These are phyloP conservation scores for Sporothrix brasiliensis DNA, from an alignment of 2,329 filamentous ascomycete genomes.

Conservation along the genomic window DNA sequence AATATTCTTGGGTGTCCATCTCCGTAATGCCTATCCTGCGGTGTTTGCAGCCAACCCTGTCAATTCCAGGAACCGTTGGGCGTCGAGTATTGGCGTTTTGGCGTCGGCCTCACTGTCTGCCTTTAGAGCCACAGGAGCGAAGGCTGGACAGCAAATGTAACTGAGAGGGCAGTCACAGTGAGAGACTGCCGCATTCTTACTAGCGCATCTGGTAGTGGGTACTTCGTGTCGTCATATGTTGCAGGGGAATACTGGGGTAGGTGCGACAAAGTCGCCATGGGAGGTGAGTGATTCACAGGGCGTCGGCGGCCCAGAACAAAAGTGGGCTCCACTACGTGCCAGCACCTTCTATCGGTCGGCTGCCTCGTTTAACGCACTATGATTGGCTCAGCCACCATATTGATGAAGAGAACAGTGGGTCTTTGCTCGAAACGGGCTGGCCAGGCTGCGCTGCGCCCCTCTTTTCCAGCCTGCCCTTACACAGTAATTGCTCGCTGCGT, in stretches of 20 bases:
- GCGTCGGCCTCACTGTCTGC: conserved; percentile 6
- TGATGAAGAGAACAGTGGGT: not conserved
- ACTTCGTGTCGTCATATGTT: conserved; percentile 31
- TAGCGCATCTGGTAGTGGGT: conserved; percentile 29
- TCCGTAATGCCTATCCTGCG: not conserved
- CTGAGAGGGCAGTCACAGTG: not conserved
- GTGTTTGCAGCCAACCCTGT: conserved; percentile 16
- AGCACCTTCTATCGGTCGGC: conserved; percentile 32
- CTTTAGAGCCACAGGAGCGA: no score
- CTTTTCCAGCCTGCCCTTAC: conserved; percentile 22
- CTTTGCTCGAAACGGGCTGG: not conserved
- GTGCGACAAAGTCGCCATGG: conserved; percentile 25
- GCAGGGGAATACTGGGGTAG: conserved; percentile 25
- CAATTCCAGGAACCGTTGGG: not conserved
- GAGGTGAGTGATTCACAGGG: conserved; percentile 29
- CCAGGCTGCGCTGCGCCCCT: conserved; percentile 33
- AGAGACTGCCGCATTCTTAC: not conserved
- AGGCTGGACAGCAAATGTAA: conserved; percentile 26
- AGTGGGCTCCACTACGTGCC: conserved; percentile 29
- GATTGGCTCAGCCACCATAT: conserved; percentile 29
- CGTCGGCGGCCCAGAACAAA: not conserved
- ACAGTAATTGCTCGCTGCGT: not conserved
- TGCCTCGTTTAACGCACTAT: not conserved
- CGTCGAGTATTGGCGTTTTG: not conserved
- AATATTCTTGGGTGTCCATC: not conserved